A percentile compares a stretch with the other conserved stretches of the same genome.
Conservation (phyloP, 2,329 filamentous ascomycete species). For the Aureobasidium melanogenum region DNA sequence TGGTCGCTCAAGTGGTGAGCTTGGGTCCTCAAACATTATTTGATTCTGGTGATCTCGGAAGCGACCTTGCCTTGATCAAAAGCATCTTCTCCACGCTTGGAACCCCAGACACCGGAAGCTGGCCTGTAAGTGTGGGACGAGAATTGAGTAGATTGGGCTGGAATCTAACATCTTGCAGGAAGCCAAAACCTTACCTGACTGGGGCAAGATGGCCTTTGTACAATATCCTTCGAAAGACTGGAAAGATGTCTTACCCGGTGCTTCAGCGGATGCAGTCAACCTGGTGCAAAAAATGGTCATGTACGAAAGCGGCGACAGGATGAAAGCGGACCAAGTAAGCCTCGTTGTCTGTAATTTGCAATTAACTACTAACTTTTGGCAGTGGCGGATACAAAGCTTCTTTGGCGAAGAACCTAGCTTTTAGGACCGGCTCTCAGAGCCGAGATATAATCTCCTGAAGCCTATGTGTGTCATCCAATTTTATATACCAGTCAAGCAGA, state of each 20-base stretch:
- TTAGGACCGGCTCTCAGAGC: not conserved
- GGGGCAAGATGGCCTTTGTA: constrained; percentile 75
- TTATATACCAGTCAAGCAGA: not conserved
- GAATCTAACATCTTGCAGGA: constrained; percentile 35
- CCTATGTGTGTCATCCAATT: not conserved
- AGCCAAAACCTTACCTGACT: constrained; percentile 66
- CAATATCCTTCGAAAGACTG: constrained; percentile 61
- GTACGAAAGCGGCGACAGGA: constrained; percentile 61
- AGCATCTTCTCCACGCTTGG: constrained; percentile 90
- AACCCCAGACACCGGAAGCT: constrained; percentile 68
- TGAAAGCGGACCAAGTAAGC: constrained; percentile 53
- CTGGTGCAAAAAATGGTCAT: constrained; percentile 60
- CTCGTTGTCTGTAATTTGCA: not conserved
- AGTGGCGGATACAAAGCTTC: constrained; percentile 1
- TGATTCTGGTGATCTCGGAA: constrained; percentile 81
- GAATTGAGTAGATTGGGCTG: not conserved
- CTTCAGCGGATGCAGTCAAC: constrained; percentile 50
- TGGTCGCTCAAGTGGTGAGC: constrained; percentile 67
- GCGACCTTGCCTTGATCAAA: constrained; percentile 79
- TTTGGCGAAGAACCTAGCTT: not conserved
- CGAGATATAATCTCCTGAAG: not conserved
- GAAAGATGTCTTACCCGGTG: constrained; percentile 58
- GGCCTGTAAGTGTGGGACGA: constrained; percentile 55
- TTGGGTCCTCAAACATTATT: constrained; percentile 58
- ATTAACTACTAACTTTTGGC: not conserved